Evolutionary conservation across 352 stramenopile genomes (phyloP), one percentile per base, ranked within the genome.

Genomic region (Pythium vanterpoolii): DNA sequence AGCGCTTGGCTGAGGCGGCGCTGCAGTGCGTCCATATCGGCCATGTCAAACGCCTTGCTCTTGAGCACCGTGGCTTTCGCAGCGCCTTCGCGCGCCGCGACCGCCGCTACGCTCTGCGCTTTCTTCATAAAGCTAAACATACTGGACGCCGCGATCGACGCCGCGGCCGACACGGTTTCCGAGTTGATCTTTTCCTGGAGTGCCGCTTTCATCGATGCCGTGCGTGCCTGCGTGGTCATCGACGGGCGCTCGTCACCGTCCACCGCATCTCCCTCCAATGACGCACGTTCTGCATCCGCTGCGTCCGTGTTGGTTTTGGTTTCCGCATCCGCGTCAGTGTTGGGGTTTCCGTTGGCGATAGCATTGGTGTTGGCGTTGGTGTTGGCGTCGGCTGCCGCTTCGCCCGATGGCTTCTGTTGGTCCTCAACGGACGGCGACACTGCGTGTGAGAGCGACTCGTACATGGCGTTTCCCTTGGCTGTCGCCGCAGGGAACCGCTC

Each of bases 71-170:
- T 73, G 14, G 84, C 86, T 60, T 95, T 95, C 7, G 77, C 75
- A 0, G 86, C 82, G 3, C 86, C 86, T 48, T 93, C 86, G 26
- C 85, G 80, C 21, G 83, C 86, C 33, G 85, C 85, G 0, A 87
- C 76, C 4, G 70, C 72, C 39, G 85, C 85, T 7, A 80, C 85
- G 31, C 71, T 87, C 58, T 95, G 84, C 38, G 85, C 85, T 54
- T 91, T 91, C 63, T 90, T 88, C 75, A 95, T 89, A 28, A 95
- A 87, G 7, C 77, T 79, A 62, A 90, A 75, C 80, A 95, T 86
- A 36, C 77, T 87, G 11, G 77, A 82, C 7, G 83, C 79, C 5
- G 77, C 77, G 43, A 85, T 72, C n/a, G 78, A 75, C 23, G 78
- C 78, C 0, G 79, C 79, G 4, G 83, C 77, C 4, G 81, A 89